Evolutionary conservation across 164 flowering plant species (phyloP).

Genomic region (Macadamia tetraphylla): DNA sequence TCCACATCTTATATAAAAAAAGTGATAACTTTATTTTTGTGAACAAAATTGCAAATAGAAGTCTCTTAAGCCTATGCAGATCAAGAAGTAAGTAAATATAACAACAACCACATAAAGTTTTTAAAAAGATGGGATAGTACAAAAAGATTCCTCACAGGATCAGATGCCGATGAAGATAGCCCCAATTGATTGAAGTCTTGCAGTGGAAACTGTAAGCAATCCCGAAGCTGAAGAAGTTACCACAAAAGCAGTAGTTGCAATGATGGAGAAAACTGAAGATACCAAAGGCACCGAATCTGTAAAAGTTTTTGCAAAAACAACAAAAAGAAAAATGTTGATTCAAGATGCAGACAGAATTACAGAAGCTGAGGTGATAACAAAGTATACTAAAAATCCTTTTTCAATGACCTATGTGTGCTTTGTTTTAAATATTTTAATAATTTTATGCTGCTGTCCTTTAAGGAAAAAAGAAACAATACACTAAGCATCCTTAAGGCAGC

Average conservation of each 20-base stretch:
- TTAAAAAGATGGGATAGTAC: conserved; percentile 37
- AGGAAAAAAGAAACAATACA: not conserved
- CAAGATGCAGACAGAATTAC: not conserved
- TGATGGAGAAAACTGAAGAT: conserved; percentile 40
- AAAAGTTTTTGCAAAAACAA: not conserved
- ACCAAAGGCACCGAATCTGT: conserved; percentile 71
- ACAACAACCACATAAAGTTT: not conserved
- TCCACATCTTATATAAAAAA: not conserved
- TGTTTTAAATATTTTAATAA: too few species aligned
- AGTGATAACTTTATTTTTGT: not conserved
- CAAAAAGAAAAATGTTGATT: too few species aligned
- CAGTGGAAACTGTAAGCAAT: conserved; percentile 63
- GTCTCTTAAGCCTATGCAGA: not conserved
- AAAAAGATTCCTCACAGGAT: conserved; percentile 77
- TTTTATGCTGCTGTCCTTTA: too few species aligned
- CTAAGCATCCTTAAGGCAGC: not conserved
- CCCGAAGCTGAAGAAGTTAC: conserved; percentile 56
- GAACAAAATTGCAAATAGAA: not conserved
- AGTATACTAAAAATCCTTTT: too few species aligned
- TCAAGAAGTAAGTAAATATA: not conserved
- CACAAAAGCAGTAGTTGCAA: conserved; percentile 48
- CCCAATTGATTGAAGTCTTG: conserved; percentile 62
- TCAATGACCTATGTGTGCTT: too few species aligned
- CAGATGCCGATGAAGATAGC: conserved; percentile 37
- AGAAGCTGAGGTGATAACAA: not conserved